These are phyloP conservation scores for Nicotiana rustica DNA, from an alignment of 305 asterid species.

Conservation along the genomic window DNA sequence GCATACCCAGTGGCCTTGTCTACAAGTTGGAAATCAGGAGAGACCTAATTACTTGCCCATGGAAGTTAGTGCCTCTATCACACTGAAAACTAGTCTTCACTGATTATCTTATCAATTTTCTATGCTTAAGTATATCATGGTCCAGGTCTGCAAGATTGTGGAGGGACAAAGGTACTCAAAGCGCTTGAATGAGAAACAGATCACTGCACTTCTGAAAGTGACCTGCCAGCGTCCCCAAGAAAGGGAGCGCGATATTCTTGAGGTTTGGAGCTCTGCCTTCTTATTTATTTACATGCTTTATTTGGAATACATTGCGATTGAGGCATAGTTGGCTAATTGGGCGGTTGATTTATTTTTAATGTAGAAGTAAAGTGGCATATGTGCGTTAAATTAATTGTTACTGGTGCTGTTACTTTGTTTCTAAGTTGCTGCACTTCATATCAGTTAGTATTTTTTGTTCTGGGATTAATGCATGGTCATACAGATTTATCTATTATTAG, in stretches of 20 bases:
- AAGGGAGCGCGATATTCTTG: slow-evolving; percentile 77
- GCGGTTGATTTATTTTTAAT: neutral
- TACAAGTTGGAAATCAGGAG: slow-evolving; percentile 89
- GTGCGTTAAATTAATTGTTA: neutral
- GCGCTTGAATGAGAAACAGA: slow-evolving; percentile 89
- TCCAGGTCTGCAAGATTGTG: slow-evolving; percentile 91
- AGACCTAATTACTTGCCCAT: slow-evolving; percentile 91
- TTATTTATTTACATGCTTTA: neutral
- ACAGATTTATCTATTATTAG: neutral
- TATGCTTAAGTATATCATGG: slow-evolving; percentile 14
- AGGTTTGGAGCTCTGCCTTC: slow-evolving; percentile 48
- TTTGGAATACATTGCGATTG: neutral
- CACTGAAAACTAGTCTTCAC: neutral
- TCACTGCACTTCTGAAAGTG: slow-evolving; percentile 82
- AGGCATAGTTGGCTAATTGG: neutral
- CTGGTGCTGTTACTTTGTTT: slow-evolving; percentile 4
- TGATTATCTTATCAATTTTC: neutral
- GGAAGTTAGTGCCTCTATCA: slow-evolving; percentile 67
- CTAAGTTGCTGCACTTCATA: neutral
- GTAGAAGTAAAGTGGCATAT: no score
- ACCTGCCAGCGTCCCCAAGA: slow-evolving; percentile 96
- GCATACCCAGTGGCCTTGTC: slow-evolving; percentile 81
- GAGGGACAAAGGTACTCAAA: slow-evolving; percentile 94
- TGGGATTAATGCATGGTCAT: slow-evolving; percentile 9
- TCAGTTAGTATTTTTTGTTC: neutral